These are phyloP conservation scores for Epichloe baconii DNA, from an alignment of 2,329 filamentous ascomycete species.

Conservation along the genomic window DNA sequence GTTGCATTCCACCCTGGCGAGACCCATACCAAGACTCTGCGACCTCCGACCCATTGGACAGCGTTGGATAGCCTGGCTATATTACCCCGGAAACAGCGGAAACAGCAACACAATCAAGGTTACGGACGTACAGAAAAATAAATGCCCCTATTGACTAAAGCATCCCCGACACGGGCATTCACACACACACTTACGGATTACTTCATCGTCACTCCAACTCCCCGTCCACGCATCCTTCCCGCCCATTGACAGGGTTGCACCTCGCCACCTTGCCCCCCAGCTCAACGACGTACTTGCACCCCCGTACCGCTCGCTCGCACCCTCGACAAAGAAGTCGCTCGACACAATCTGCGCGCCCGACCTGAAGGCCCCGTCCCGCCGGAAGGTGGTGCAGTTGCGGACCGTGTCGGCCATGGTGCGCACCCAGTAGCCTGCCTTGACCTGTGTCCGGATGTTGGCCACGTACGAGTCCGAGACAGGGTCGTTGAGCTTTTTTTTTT, in stretches of 20 bases:
- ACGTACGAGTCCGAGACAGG: constrained; percentile 20
- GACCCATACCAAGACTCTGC: not conserved
- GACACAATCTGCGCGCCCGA: constrained; percentile 37
- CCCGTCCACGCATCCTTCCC: constrained; percentile 9
- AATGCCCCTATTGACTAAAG: too few relatives aligned
- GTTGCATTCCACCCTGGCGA: not conserved
- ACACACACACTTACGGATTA: too few relatives aligned
- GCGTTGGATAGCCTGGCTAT: too few relatives aligned
- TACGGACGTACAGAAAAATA: too few relatives aligned
- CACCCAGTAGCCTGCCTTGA: constrained; percentile 34
- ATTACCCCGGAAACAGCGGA: not conserved
- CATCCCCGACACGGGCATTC: not conserved
- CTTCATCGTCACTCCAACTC: constrained; percentile 3
- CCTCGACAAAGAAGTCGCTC: constrained; percentile 33
- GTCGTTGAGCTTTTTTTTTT: constrained; percentile 23
- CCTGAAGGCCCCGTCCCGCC: constrained; percentile 19
- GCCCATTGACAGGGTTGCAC: constrained; percentile 19
- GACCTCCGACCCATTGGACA: too few relatives aligned
- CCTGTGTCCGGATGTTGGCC: constrained; percentile 28
- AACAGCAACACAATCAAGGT: not conserved
- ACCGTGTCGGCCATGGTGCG: constrained; percentile 35
- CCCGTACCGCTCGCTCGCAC: constrained; percentile 30
- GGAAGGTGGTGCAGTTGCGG: constrained; percentile 21
- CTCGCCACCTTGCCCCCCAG: constrained; percentile 13
- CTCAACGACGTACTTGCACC: constrained; percentile 27